Percentiles rank a stretch among this genome's conserved stretches.
Evolutionary conservation across 1,139 yeast species (phyloP).

Genomic region (Taiozyma sp.): DNA sequence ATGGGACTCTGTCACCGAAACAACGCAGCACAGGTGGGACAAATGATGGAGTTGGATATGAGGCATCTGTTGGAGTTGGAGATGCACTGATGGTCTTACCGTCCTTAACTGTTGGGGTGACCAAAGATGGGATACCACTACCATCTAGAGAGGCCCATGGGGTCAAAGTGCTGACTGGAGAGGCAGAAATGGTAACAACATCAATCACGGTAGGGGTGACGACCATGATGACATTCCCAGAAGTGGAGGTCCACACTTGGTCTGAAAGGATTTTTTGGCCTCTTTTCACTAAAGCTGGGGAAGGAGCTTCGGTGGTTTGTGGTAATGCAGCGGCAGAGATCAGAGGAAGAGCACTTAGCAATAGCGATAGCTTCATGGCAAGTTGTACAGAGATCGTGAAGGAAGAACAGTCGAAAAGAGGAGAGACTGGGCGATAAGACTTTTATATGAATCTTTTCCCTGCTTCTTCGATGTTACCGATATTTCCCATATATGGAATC

Average conservation of each 20-base stretch:
- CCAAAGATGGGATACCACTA: slow-evolving; percentile 33
- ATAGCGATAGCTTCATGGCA: neutral
- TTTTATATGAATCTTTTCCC: neutral
- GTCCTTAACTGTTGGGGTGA: slow-evolving; percentile 32
- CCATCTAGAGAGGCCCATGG: slow-evolving; percentile 35
- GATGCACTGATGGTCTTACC: slow-evolving; percentile 30
- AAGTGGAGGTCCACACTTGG: slow-evolving; percentile 33
- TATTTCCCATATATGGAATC: neutral
- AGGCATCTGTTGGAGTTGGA: slow-evolving; percentile 30
- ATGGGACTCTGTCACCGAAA: slow-evolving; percentile 34
- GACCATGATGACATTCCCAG: slow-evolving; percentile 25
- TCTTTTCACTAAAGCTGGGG: slow-evolving; percentile 25
- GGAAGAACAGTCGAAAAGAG: neutral
- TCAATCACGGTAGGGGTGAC: slow-evolving; percentile 36
- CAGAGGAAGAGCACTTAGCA: slow-evolving; percentile 10
- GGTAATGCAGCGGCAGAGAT: slow-evolving; percentile 23
- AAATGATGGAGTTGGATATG: slow-evolving; percentile 28
- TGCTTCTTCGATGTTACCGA: neutral
- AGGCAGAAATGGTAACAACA: slow-evolving; percentile 35
- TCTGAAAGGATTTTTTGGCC: slow-evolving; percentile 26
- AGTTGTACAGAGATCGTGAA: neutral
- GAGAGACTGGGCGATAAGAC: neutral
- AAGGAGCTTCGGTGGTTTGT: slow-evolving; percentile 16
- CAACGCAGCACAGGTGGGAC: slow-evolving; percentile 37
- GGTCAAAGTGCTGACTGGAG: slow-evolving; percentile 29